Evolutionary conservation across 2,329 filamentous ascomycete species (phyloP).

Genomic region (Chrysosporium keratinophilum): DNA sequence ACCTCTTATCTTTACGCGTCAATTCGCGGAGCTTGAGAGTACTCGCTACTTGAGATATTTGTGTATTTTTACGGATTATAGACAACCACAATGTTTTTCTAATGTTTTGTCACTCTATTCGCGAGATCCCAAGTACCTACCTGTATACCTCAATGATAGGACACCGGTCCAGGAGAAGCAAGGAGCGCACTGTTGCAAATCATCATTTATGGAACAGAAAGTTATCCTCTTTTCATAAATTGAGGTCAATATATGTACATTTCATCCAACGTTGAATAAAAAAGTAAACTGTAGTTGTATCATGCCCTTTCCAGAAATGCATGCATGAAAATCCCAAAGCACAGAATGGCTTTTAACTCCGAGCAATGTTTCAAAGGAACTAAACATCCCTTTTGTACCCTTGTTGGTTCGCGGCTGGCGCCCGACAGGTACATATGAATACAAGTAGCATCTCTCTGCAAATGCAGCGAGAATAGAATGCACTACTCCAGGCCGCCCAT

Average conservation of each 20-base stretch:
- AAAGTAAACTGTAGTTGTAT: background rate
- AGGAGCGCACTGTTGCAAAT: background rate
- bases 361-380: background rate
- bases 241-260: slow-evolving; percentile 1
- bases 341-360: background rate
- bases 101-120: background rate
- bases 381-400: slow-evolving; percentile 12
- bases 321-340: background rate
- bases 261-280: background rate
- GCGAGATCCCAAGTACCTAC: background rate
- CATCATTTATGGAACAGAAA: background rate
- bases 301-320: slow-evolving; percentile 4
- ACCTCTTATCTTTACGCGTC: background rate
- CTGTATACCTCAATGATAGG: no score
- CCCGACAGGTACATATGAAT: slow-evolving; percentile 15
- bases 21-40: background rate
- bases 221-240: background rate
- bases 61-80: background rate
- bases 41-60: background rate
- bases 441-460: background rate
- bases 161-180: no score
- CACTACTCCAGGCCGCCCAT: slow-evolving; percentile 10
- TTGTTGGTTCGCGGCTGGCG: slow-evolving; percentile 16
- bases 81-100: background rate
- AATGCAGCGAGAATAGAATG: background rate